Base-by-base conservation (phyloP, 2,329 filamentous ascomycete species). In the Arthrobotrys sinensis region DNA sequence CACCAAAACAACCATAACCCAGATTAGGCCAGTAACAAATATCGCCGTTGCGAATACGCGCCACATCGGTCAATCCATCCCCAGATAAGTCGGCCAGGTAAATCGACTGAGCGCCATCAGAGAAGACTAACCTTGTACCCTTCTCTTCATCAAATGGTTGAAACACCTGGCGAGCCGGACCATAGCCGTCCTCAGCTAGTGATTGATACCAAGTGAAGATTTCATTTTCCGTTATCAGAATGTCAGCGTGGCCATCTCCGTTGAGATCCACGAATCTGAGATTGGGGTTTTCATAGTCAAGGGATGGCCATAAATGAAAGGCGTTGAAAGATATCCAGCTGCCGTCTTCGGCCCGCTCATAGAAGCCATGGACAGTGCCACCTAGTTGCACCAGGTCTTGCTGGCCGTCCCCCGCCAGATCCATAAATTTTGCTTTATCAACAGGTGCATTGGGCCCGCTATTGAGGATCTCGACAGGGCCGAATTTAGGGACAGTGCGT, bases 21-120 rank as follows among this genome's bases (percentile, higher is more conserved):
- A 83, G 46, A 63, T 83, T 85, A 1, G 84, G 83, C 83, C 84
- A 85, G 73, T 84, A 85, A 11, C 16, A 7, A 0, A 84, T 53
- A 14, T 80, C 55, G 0, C 81, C 81, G 63, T 83, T 82, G 2
- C 21, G 11, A 40, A 85, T 79, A 0, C 76, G 48, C 8, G 82
- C 81, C 4, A 83, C 19, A 62, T 83, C 82, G 1, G 48, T 16
- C 1, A 82, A 79, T 0, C 82, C 82, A 63, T 83, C 82, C 2
- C 83, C 82, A 10, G 80, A 77, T 75, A 83, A 81, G 68, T 83
- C 82, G 2, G 80, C 79, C 1, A 80, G 52, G 53, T 80, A 81
- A 82, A 69, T 43, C 50, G 21, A 38, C 67, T 50, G 0, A 6
- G 6, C 8, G 40, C 1, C 34, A 34, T 67, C 64, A 4, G n/a